phyloP scores from a whole-genome alignment of 2,329 filamentous ascomycete species.

The Malbranchea zuffiana region DNA sequence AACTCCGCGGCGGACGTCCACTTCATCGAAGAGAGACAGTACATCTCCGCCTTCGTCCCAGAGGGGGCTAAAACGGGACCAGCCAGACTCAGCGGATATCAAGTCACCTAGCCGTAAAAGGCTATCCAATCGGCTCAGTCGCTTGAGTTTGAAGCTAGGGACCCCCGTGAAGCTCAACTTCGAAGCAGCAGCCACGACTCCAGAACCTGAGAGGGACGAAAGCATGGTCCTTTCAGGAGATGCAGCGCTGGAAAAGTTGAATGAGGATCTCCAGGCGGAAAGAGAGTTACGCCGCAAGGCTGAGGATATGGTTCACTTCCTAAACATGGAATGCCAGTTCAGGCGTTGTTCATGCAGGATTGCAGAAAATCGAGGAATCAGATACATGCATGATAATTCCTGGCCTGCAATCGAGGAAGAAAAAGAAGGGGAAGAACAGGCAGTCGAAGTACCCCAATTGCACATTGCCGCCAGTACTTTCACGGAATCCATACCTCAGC shows the following conservation, averaged over 20 bases:
- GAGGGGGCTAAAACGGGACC: slow-evolving; percentile 23
- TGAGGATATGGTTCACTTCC: slow-evolving; percentile 45
- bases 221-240: background rate
- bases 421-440: slow-evolving; percentile 6
- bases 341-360: slow-evolving; percentile 38
- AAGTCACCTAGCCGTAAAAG: slow-evolving; percentile 11
- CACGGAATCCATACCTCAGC: background rate
- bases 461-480: background rate
- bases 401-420: slow-evolving; percentile 17
- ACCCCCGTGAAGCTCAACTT: slow-evolving; percentile 10
- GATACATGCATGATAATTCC: slow-evolving; percentile 32
- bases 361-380: slow-evolving; percentile 32
- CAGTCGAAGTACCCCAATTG: background rate
- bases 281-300: slow-evolving; percentile 41
- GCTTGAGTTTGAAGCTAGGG: slow-evolving; percentile 14
- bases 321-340: slow-evolving; percentile 42
- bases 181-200: slow-evolving; percentile 24
- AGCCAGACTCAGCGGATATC: slow-evolving; percentile 10
- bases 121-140: slow-evolving; percentile 5
- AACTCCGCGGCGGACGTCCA: slow-evolving; percentile 17
- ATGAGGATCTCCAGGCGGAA: slow-evolving; percentile 43
- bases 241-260: slow-evolving; percentile 33
- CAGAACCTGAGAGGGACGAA: slow-evolving; percentile 25
- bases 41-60: slow-evolving; percentile 24
- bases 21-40: slow-evolving; percentile 25